Conservation (phyloP, 2,329 filamentous ascomycete species). For the Epichloe amarillans region DNA sequence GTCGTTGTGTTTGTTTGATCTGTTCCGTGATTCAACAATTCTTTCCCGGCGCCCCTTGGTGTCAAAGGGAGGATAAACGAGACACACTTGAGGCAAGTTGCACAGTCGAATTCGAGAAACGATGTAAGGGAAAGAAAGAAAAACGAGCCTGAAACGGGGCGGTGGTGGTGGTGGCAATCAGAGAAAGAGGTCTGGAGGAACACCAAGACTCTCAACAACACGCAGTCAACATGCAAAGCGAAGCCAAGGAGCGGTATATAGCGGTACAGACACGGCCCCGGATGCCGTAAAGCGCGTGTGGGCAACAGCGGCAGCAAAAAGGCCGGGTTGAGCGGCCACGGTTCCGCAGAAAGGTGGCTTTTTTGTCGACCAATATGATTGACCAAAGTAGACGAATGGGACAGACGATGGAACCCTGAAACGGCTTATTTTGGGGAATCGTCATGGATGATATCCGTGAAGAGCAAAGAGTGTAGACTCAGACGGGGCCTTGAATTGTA, state of each 20-base stretch:
- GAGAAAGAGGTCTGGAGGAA: not conserved
- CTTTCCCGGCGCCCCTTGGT: not conserved
- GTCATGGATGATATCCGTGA: not conserved
- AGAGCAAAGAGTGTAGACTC: too few relatives aligned
- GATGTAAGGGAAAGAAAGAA: not conserved
- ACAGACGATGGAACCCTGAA: not conserved
- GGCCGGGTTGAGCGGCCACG: conserved; percentile 1
- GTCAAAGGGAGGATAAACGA: not conserved
- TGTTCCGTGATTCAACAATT: not conserved
- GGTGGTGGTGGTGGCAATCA: conserved; percentile 7
- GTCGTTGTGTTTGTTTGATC: not conserved
- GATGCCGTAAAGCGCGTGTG: conserved; percentile 1
- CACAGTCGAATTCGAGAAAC: not conserved
- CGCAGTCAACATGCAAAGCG: not conserved
- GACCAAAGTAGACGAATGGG: not conserved
- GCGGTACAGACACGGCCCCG: conserved; percentile 1
- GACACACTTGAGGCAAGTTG: not conserved
- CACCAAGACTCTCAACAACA: conserved; percentile 1
- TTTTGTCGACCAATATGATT: not conserved
- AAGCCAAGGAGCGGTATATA: not conserved
- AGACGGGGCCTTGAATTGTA: not conserved
- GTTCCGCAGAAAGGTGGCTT: conserved; percentile 2
- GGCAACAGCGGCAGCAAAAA: not conserved
- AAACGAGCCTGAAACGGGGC: conserved; percentile 1
- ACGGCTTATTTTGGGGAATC: not conserved